phyloP scores from a whole-genome alignment of 2,329 filamentous ascomycete species.

The Dendrostoma leiphaemia region DNA sequence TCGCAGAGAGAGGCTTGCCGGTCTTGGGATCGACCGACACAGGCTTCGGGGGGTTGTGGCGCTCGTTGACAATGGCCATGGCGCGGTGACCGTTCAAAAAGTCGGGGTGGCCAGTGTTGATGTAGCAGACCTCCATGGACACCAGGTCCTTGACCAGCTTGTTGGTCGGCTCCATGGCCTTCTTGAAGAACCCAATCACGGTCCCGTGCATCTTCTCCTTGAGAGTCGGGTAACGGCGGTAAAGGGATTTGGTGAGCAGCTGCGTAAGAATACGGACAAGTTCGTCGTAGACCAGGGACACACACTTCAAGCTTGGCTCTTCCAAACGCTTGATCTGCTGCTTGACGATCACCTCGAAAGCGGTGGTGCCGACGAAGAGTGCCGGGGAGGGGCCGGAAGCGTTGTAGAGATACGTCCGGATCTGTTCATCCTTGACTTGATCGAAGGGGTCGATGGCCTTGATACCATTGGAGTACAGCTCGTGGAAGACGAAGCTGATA shows the following conservation, averaged over 20 bases:
- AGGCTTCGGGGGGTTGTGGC: slow-evolving; percentile 83
- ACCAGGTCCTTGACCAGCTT: slow-evolving; percentile 94
- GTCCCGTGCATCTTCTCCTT: slow-evolving; percentile 97
- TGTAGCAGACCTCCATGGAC: slow-evolving; percentile 92
- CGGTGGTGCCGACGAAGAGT: slow-evolving; percentile 93
- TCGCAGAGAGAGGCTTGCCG: slow-evolving; percentile 79
- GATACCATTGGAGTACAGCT: slow-evolving; percentile 94
- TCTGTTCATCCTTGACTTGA: slow-evolving; percentile 94
- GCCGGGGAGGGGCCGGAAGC: slow-evolving; percentile 97
- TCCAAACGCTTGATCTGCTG: slow-evolving; percentile 96
- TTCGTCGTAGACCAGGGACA: slow-evolving; percentile 95
- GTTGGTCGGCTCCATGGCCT: slow-evolving; percentile 96
- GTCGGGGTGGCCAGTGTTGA: slow-evolving; percentile 98
- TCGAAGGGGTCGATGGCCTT: slow-evolving; percentile 98
- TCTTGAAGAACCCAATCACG: slow-evolving; percentile 95
- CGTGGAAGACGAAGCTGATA: slow-evolving; percentile 99
- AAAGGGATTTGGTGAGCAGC: slow-evolving; percentile 82
- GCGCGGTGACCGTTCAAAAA: slow-evolving; percentile 91
- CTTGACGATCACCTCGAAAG: slow-evolving; percentile 98
- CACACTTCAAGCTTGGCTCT: slow-evolving; percentile 95
- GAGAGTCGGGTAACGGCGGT: slow-evolving; percentile 86
- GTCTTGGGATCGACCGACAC: slow-evolving; percentile 98
- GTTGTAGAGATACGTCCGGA: slow-evolving; percentile 96
- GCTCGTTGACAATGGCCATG: slow-evolving; percentile 97
- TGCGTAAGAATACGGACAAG: slow-evolving; percentile 92